A percentile compares a stretch with the other conserved stretches of the same genome.
phyloP scores from a whole-genome alignment of 768 basidiomycete genomes.

The Kwoniella botswanensis region DNA sequence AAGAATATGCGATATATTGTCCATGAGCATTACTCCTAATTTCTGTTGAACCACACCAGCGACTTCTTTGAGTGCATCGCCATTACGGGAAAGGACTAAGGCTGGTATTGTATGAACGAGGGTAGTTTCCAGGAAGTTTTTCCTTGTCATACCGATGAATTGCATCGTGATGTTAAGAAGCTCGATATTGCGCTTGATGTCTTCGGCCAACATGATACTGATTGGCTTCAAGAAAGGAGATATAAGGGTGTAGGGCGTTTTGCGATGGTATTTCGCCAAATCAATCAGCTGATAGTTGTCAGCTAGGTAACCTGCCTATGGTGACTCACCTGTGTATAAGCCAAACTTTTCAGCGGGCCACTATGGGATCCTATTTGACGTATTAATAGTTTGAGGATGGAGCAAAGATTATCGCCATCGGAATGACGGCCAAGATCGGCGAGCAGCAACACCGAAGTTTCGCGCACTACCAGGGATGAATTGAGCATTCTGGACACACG shows the following conservation, averaged over 20 bases:
- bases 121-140: conserved; percentile 50
- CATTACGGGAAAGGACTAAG: conserved; percentile 36
- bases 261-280: conserved; percentile 37
- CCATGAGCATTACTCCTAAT: conserved; percentile 46
- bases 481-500: background rate
- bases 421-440: conserved; percentile 39
- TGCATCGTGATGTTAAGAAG: conserved; percentile 45
- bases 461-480: conserved; percentile 17
- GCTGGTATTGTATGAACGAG: conserved; percentile 46
- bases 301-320: conserved; percentile 3
- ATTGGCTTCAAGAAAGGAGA: conserved; percentile 47
- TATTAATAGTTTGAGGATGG: conserved; percentile 41
- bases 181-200: conserved; percentile 28
- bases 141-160: conserved; percentile 42
- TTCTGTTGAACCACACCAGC: conserved; percentile 32
- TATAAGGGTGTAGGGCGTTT: conserved; percentile 49
- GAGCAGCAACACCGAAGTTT: conserved; percentile 37
- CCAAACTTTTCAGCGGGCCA: conserved; percentile 40
- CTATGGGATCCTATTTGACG: conserved; percentile 37
- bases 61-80: conserved; percentile 30
- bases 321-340: conserved; percentile 47
- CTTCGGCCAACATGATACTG: conserved; percentile 43
- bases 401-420: conserved; percentile 28
- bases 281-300: conserved; percentile 36
- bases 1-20: conserved; percentile 40